These are phyloP conservation scores for Rhodotorula sphaerocarpa DNA, from an alignment of 768 basidiomycete genomes.

Conservation along the genomic window DNA sequence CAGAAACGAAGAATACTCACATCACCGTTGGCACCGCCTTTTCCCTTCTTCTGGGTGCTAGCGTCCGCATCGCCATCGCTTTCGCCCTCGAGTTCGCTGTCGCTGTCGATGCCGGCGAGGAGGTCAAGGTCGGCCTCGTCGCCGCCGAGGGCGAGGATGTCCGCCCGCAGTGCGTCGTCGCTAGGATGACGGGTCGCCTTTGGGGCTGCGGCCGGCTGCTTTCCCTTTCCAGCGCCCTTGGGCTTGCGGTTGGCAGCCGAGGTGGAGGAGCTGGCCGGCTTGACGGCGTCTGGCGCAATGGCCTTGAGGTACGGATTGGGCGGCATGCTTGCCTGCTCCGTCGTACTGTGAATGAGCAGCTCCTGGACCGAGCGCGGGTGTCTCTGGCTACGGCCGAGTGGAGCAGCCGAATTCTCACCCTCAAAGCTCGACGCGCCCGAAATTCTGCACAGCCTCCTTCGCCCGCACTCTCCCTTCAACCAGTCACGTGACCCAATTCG, in stretches of 20 bases:
- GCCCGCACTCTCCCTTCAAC: too few species aligned
- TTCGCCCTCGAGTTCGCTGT: constrained; percentile 37
- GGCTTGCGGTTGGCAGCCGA: background rate
- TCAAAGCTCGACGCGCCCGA: too few species aligned
- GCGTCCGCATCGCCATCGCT: constrained; percentile 22
- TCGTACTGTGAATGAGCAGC: background rate
- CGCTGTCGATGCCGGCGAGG: constrained; percentile 46
- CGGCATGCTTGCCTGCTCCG: background rate
- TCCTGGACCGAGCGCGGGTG: too few species aligned
- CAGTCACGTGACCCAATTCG: too few species aligned
- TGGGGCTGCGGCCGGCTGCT: background rate
- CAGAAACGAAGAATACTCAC: background rate
- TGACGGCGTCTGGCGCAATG: background rate
- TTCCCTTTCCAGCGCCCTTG: background rate
- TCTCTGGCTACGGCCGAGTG: too few species aligned
- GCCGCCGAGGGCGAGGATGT: constrained; percentile 49
- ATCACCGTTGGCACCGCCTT: background rate
- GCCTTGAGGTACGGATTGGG: constrained; percentile 33
- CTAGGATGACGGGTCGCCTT: constrained; percentile 1
- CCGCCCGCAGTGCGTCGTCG: constrained; percentile 33
- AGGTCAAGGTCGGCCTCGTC: constrained; percentile 50
- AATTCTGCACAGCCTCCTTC: too few species aligned
- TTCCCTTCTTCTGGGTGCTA: too few species aligned
- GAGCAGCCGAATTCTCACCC: too few species aligned
- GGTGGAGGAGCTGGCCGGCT: background rate